Conservation (phyloP, 345 rosid species). For the Pelargonium nanum region DNA sequence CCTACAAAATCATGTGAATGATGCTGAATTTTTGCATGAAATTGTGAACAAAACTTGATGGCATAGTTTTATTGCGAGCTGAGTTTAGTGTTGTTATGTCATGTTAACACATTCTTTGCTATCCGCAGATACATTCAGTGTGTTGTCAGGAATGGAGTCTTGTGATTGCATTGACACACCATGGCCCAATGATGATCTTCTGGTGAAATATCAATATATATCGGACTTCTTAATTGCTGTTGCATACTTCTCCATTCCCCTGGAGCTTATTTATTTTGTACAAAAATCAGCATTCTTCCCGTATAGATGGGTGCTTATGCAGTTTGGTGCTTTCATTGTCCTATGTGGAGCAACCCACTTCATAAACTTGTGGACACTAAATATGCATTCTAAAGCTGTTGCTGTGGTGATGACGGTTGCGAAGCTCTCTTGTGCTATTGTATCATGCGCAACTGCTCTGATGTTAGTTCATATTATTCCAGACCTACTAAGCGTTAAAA, state of each 20-base stretch:
- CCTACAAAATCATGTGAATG: too few species aligned
- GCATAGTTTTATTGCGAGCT: too few species aligned
- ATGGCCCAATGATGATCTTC: constrained; percentile 69
- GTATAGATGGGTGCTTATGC: constrained; percentile 93
- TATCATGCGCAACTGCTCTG: constrained; percentile 82
- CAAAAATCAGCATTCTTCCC: constrained; percentile 87
- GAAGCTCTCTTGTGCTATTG: constrained; percentile 70
- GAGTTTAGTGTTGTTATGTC: too few species aligned
- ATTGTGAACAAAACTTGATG: too few species aligned
- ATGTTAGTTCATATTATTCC: constrained; percentile 89
- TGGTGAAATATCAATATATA: constrained; percentile 83
- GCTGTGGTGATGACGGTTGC: constrained; percentile 77
- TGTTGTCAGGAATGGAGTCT: constrained; percentile 36
- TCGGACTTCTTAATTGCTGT: constrained; percentile 78
- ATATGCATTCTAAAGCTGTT: constrained; percentile 68
- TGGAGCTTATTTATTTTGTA: constrained; percentile 82
- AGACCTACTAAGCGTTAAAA: constrained; percentile 70
- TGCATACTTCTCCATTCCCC: constrained; percentile 88
- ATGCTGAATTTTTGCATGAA: too few species aligned
- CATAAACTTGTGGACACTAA: constrained; percentile 78
- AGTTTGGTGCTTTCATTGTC: constrained; percentile 86
- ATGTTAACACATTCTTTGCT: not conserved
- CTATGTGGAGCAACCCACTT: constrained; percentile 95
- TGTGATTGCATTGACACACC: constrained; percentile 75
- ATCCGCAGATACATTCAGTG: not conserved